Percentiles rank a stretch among this genome's conserved stretches.
These are phyloP conservation scores for Eucalyptus guilfoylei DNA, from an alignment of 345 rosid genomes.

Conservation along the genomic window DNA sequence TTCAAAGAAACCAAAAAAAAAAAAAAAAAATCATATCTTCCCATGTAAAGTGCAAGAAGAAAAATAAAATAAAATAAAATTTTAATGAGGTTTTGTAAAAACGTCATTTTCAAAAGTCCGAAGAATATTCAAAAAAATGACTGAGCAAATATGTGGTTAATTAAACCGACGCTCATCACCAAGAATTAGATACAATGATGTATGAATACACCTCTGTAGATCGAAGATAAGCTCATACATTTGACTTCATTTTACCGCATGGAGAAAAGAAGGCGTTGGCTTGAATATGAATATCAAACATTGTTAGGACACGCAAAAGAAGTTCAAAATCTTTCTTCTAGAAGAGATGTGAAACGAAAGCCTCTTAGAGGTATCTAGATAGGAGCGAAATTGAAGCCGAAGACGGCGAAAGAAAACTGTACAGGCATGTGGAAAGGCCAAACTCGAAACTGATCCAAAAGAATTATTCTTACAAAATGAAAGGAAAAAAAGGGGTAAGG, in stretches of 20 bases:
- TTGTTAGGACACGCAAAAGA: neutral
- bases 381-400: neutral
- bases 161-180: neutral
- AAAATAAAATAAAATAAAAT: no score
- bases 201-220: neutral
- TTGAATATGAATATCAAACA: neutral
- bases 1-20: neutral
- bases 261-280: neutral
- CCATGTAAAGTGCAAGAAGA: neutral
- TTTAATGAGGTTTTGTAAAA: no score
- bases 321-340: neutral
- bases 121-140: neutral
- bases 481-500: neutral
- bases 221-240: neutral
- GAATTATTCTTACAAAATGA: neutral
- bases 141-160: neutral
- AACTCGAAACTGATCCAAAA: neutral
- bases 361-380: neutral
- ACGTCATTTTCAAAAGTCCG: neutral
- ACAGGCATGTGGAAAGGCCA: neutral
- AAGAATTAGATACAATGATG: neutral
- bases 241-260: neutral
- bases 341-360: neutral
- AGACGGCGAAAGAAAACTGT: neutral
- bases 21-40: neutral